Evolutionary conservation across 805 yeast species (phyloP).

Genomic region (Zygosaccharomyces rouxii): DNA sequence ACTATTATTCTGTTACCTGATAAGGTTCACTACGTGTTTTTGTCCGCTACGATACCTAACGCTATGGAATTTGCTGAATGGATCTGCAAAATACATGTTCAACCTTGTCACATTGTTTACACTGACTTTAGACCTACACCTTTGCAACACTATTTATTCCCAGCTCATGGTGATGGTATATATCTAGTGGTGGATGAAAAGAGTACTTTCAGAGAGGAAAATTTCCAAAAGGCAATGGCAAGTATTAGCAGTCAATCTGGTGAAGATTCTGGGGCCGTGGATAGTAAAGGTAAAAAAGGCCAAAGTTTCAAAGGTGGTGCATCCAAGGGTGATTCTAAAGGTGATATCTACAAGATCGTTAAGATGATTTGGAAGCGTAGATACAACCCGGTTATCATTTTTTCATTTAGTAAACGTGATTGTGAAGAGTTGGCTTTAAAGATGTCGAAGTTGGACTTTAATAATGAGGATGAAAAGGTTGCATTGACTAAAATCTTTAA

Average conservation of each 20-base stretch:
- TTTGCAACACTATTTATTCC: conserved; percentile 92
- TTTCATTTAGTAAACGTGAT: conserved; percentile 95
- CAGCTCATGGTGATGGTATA: conserved; percentile 98
- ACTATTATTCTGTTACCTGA: conserved; percentile 94
- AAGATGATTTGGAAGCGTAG: conserved; percentile 97
- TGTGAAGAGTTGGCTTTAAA: conserved; percentile 92
- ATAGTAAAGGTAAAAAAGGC: conserved; percentile 63
- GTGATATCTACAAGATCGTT: conserved; percentile 93
- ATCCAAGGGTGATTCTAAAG: conserved; percentile 54
- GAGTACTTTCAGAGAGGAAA: conserved; percentile 92
- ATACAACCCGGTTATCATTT: conserved; percentile 96
- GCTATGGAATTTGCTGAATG: conserved; percentile 99
- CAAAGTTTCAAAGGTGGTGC: conserved; percentile 82
- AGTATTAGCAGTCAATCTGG: conserved; percentile 78
- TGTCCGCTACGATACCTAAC: conserved; percentile 96
- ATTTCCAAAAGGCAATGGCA: conserved; percentile 97
- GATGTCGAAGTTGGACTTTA: conserved; percentile 93
- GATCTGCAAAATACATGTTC: conserved; percentile 91
- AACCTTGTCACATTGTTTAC: conserved; percentile 97
- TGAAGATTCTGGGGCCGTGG: conserved; percentile 69
- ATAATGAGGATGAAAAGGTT: conserved; percentile 88
- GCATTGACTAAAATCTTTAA: conserved; percentile 84
- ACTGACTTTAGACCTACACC: conserved; percentile 99
- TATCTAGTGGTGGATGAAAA: conserved; percentile 97
- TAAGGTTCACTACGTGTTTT: conserved; percentile 87